Evolutionary conservation across 192 early-diverging fungal species (phyloP), one percentile per base, ranked within the genome.

Genomic region (Oehlia diaphana): DNA sequence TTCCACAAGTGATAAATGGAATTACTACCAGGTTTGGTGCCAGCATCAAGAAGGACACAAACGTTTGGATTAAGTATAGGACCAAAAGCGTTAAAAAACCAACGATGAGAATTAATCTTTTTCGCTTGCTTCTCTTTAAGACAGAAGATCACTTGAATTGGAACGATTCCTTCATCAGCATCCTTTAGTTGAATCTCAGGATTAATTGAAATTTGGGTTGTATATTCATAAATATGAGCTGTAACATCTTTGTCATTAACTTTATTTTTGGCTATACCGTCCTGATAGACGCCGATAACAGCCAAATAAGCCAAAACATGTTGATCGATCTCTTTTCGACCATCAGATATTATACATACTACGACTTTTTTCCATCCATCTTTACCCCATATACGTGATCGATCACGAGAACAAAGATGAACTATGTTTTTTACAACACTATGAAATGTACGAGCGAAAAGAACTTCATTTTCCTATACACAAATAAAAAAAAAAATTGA

Each of bases 91-190:
- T 92, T 88, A 76, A 92, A 92, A 82, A 92, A 92, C 91, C 91
- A 92, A 73, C 91, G 86, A 84, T 92, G 91, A 35, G 90, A 93
- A 74, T 93, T 96, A 81, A 96, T 92, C 83, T 96, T 96, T 83
- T 96, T 96, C 76, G 91, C 90, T 80, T 96, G 96, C 87, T 95
- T 94, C 84, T 96, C 95, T 83, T 96, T 96, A 12, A 96, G 84
- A 85, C 93, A 92, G 83, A 96, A 96, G 47, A 96, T 82, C 37
- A 91, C 87, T 85, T 95, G 95, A 65, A 91, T 87, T 67, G 94
- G 94, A 21, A 92, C 92, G 12, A 88, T 84, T 71, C 90, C 89
- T 71, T 93, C 87, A 31, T 90, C 85, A 16, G 85, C 84, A 63
- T 90, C 92, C 81, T 87, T 89, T 53, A 92, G 84, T 68, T 91